A percentile compares a stretch with the other conserved stretches of the same genome.
Conservation (phyloP, 2,329 filamentous ascomycete species). For the Ophiostoma perfectum region DNA sequence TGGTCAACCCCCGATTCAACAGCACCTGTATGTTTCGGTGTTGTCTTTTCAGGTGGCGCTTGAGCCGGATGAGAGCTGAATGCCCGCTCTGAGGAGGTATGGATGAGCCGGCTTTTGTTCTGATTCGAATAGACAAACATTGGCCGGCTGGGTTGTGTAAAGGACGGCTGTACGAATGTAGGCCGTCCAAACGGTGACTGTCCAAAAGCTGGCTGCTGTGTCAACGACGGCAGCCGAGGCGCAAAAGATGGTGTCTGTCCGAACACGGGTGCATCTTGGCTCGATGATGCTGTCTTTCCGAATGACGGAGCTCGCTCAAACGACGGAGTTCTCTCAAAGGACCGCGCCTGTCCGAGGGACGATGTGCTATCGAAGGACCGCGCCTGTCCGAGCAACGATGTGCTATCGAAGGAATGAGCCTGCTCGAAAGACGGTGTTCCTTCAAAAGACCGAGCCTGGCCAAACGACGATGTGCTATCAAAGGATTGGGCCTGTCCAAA, state of each 20-base stretch:
- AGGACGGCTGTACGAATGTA: neutral
- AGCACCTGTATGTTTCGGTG: neutral
- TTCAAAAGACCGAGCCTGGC: neutral
- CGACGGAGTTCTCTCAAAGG: neutral
- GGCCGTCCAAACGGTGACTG: neutral
- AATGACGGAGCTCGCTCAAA: neutral
- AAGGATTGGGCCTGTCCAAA: neutral
- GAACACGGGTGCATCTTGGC: neutral
- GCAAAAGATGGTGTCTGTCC: neutral
- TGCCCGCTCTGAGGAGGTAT: neutral
- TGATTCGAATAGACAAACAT: neutral
- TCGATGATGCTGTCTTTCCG: neutral
- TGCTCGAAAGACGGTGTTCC: neutral
- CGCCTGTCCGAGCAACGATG: neutral
- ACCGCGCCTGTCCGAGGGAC: neutral
- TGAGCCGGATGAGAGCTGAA: neutral
- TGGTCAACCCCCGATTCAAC: neutral
- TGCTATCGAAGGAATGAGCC: neutral
- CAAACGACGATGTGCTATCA: neutral
- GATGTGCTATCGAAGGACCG: neutral
- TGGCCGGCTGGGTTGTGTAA: neutral
- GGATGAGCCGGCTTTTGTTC: neutral
- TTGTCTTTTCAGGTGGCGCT: neutral
- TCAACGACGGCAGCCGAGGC: neutral
- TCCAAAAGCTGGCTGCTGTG: neutral